These are phyloP conservation scores for Davidsoniella australis DNA, from an alignment of 2,329 filamentous ascomycete species.

Conservation along the genomic window DNA sequence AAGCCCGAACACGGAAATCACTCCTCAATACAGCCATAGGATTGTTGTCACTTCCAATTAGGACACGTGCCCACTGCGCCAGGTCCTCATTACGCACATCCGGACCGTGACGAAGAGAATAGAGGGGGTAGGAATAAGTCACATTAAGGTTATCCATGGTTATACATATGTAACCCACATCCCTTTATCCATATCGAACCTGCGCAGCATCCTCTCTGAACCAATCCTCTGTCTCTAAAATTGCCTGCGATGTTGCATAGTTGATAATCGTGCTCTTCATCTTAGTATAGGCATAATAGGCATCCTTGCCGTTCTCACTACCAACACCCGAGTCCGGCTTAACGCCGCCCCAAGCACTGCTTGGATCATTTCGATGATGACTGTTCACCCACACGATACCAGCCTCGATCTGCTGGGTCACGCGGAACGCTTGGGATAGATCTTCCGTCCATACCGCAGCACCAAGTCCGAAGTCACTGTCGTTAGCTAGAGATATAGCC, in stretches of 20 bases:
- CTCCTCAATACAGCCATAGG: slow-evolving; percentile 38
- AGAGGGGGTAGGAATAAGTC: background rate
- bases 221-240: slow-evolving; percentile 43
- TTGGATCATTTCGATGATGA: slow-evolving; percentile 57
- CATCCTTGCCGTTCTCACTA: slow-evolving; percentile 55
- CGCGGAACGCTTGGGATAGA: slow-evolving; percentile 26
- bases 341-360: slow-evolving; percentile 52
- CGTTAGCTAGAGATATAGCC: slow-evolving; percentile 19
- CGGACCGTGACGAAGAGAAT: background rate
- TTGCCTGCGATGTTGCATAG: slow-evolving; percentile 40
- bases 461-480: slow-evolving; percentile 38
- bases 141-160: background rate
- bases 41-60: slow-evolving; percentile 39
- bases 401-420: slow-evolving; percentile 36
- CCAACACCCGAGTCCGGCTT: slow-evolving; percentile 48
- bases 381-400: slow-evolving; percentile 44
- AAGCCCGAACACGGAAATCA: slow-evolving; percentile 38
- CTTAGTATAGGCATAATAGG: slow-evolving; percentile 40
- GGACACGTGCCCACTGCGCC: slow-evolving; percentile 26
- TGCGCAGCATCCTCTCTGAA: slow-evolving; percentile 40
- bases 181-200: slow-evolving; percentile 22
- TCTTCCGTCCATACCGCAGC: slow-evolving; percentile 40
- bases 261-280: slow-evolving; percentile 54
- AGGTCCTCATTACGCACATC: slow-evolving; percentile 14
- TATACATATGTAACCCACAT: background rate